Evolutionary conservation across 176 grass and related monocot genomes (phyloP).

Genomic region (Avena atlantica): DNA sequence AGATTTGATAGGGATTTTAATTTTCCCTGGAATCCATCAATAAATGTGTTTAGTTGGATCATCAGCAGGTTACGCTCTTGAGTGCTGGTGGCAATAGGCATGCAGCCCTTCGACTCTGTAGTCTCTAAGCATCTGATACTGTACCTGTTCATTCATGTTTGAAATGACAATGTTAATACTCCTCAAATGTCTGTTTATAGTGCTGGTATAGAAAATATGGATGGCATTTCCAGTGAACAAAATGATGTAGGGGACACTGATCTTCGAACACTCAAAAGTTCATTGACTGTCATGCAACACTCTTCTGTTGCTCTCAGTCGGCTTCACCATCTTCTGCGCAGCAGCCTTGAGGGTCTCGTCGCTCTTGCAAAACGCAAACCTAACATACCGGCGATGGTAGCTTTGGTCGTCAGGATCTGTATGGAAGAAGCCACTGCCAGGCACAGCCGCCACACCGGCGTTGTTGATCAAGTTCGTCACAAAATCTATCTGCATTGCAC

Average conservation of each 20-base stretch:
- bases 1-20: not conserved
- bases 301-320: slow-evolving; percentile 27
- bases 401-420: slow-evolving; percentile 30
- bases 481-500: slow-evolving; percentile 76
- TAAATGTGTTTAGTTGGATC: not conserved
- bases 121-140: not conserved
- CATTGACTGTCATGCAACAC: not conserved
- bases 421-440: slow-evolving; percentile 91
- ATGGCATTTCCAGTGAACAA: not conserved
- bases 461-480: slow-evolving; percentile 66
- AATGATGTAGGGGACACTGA: not conserved
- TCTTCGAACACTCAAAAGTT: not conserved
- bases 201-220: not conserved
- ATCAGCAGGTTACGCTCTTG: not conserved
- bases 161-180: not conserved
- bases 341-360: slow-evolving; percentile 70
- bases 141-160: not conserved
- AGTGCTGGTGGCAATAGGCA: not conserved
- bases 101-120: not conserved
- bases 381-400: slow-evolving; percentile 61
- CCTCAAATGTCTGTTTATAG: not conserved
- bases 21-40: not conserved
- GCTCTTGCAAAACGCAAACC: slow-evolving; percentile 93
- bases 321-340: slow-evolving; percentile 61
- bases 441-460: slow-evolving; percentile 80